Conservation (phyloP, 1,139 yeast genomes). For the Sugiyamaella neomexicana region DNA sequence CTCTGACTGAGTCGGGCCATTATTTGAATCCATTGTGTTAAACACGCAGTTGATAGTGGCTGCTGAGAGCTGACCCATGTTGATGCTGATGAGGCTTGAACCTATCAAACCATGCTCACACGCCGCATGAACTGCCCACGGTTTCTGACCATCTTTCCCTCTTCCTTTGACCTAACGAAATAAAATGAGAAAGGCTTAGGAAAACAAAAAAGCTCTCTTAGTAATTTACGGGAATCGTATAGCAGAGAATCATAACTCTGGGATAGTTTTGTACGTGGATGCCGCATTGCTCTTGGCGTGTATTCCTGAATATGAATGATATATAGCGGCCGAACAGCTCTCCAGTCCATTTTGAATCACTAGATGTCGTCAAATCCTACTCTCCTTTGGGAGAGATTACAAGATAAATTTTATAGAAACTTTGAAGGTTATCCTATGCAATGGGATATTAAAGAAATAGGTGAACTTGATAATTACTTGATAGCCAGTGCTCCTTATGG, state of each 20-base stretch:
- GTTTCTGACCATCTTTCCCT: background rate
- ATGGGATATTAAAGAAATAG: slow-evolving; percentile 34
- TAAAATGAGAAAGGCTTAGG: too few relatives aligned
- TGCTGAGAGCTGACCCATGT: too few relatives aligned
- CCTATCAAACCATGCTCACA: background rate
- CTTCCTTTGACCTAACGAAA: too few relatives aligned
- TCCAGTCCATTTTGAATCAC: background rate
- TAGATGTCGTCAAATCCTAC: slow-evolving; percentile 32
- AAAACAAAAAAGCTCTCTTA: too few relatives aligned
- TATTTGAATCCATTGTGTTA: slow-evolving; percentile 4
- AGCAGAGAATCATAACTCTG: too few relatives aligned
- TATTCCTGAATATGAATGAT: too few relatives aligned
- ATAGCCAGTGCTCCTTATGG: slow-evolving; percentile 48
- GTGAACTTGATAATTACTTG: slow-evolving; percentile 36
- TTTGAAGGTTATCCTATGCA: slow-evolving; percentile 40
- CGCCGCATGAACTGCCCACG: background rate
- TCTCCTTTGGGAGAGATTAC: slow-evolving; percentile 40
- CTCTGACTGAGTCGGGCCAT: slow-evolving; percentile 27
- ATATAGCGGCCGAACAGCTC: too few relatives aligned
- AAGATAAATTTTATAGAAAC: slow-evolving; percentile 39
- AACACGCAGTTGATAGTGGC: too few relatives aligned
- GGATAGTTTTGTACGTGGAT: too few relatives aligned
- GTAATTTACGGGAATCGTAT: too few relatives aligned
- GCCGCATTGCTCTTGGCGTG: background rate
- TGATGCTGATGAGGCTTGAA: background rate